Evolutionary conservation across 2,329 filamentous ascomycete genomes (phyloP).

Genomic region (Fusarium marasasianum): DNA sequence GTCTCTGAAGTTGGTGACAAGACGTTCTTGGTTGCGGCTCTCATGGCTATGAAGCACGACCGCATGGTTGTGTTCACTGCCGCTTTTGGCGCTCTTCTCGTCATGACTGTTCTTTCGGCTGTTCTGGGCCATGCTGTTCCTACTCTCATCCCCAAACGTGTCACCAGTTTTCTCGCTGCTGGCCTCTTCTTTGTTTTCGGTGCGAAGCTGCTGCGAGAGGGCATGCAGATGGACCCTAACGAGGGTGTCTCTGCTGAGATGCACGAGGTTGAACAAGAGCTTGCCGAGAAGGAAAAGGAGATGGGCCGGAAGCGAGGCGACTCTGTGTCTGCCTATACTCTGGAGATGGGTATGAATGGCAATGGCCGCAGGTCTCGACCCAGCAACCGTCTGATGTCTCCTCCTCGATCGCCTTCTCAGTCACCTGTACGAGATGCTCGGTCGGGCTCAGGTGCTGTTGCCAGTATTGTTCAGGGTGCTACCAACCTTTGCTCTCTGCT

Average conservation of each 20-base stretch:
- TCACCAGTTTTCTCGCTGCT: constrained; percentile 88
- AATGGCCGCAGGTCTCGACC: constrained; percentile 75
- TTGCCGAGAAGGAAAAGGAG: constrained; percentile 92
- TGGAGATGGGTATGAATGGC: constrained; percentile 77
- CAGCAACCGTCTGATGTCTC: constrained; percentile 80
- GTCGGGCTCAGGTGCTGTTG: constrained; percentile 52
- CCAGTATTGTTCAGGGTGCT: constrained; percentile 68
- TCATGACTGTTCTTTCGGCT: constrained; percentile 96
- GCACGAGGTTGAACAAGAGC: constrained; percentile 93
- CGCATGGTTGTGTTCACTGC: constrained; percentile 93
- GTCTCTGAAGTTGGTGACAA: constrained; percentile 98
- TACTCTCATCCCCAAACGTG: constrained; percentile 85
- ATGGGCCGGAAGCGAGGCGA: constrained; percentile 69
- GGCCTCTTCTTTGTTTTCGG: constrained; percentile 91
- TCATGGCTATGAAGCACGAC: constrained; percentile 99
- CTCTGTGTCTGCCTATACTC: constrained; percentile 76
- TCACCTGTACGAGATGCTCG: constrained; percentile 72
- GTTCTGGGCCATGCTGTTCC: constrained; percentile 93
- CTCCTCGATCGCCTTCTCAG: constrained; percentile 81
- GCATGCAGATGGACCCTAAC: constrained; percentile 85
- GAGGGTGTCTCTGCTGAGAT: constrained; percentile 97
- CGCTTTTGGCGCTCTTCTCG: constrained; percentile 88
- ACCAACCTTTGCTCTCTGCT: constrained; percentile 88
- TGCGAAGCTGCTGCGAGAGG: constrained; percentile 83
- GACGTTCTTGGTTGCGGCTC: constrained; percentile 93